Evolutionary conservation across 345 rosid species (phyloP), one percentile per base, ranked within the genome.

Genomic region (Draba incana): DNA sequence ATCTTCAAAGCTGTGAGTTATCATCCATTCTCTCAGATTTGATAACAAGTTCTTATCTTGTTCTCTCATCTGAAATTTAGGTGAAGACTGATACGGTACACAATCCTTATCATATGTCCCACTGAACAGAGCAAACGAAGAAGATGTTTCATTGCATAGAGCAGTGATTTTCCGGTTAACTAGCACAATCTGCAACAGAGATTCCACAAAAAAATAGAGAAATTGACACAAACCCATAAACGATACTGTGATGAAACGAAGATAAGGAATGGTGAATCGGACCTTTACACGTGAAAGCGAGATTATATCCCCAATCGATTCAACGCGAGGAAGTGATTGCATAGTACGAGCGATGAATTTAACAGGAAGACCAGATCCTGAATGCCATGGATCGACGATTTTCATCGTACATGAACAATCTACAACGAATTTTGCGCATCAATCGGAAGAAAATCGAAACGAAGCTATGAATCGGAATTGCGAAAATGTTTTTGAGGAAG

Each of bases 201-300:
- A 2, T 7, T 35, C 3, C 39, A 8, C 8, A 35, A 35, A 2
- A 7, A 28, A 35, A 35, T 10, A 35, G 39, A 8, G 39, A 35
- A 35, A 35, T 2, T 35, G 39, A 35, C 10, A 8, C 39, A 35
- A 35, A 35, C 39, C 10, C 39, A 35, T 8, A 8, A 35, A 35
- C 39, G 2, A 35, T 8, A 35, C 0, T 35, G 39, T 8, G 10
- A 2, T 8, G 39, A 35, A 35, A 35, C 10, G 3, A 35, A 1
- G 39, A 35, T 35, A 42, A 20, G 14, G 39, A 27, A 39, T n/a
- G 8, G 8, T 49, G 47, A 23, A 28, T 30, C 30, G 12, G 8
- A 73, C 77, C 77, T 74, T 74, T 2, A 74, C 77, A 44, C 68
- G 68, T 1, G 72, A 74, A n/a, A 74, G 57, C 35, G 43, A 35